Base-by-base conservation (phyloP, 441 rosid genomes). In the Kokia cookei region DNA sequence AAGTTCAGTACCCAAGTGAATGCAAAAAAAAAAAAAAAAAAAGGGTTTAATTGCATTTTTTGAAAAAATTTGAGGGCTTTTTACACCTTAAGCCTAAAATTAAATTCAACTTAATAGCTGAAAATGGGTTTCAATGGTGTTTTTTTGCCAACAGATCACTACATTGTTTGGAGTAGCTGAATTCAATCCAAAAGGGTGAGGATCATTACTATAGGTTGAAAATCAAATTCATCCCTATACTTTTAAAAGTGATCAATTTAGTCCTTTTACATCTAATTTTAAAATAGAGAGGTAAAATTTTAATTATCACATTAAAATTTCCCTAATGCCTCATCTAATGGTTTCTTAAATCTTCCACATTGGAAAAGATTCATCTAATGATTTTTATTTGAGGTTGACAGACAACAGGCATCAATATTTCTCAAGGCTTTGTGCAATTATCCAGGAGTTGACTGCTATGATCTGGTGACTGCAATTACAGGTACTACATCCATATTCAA, bases 141-240 rank as follows among this genome's bases (percentile, higher is more conserved):
- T 40, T 32, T 40, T 77, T 54, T 65, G 12, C 27, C 42, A 35
- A 72, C 84, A 95, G 98, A 81, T 93, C 65, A 80, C 85, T 15
- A 83, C 85, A 4, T 17, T 84, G 15, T 58, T 89, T 13, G 95
- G 98, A 53, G 7, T 84, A 51, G 87, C 90, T 1, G 99, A 95
- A 85, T 95, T 95, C 83, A 86, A 93, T 82, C 99, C 97, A 4
- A 91, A 80, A 77, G 92, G 91, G 99, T 87, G 82, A 83, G 78
- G 9, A 48, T 29, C 35, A 27, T 40, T 40, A 8, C 43, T 40
- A 40, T 40, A 40, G 43, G 43, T 40, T 40, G 43, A 40, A 40
- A 40, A 40, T 40, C 43, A 40, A 40, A 40, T 40, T 40, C 43
- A 40, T 40, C 43, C 43, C 43, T 40, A 40, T 40, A 8, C 43